Percentiles rank a stretch among this genome's conserved stretches.
Conservation (phyloP, 768 basidiomycete species). For the Mycena maculata region DNA sequence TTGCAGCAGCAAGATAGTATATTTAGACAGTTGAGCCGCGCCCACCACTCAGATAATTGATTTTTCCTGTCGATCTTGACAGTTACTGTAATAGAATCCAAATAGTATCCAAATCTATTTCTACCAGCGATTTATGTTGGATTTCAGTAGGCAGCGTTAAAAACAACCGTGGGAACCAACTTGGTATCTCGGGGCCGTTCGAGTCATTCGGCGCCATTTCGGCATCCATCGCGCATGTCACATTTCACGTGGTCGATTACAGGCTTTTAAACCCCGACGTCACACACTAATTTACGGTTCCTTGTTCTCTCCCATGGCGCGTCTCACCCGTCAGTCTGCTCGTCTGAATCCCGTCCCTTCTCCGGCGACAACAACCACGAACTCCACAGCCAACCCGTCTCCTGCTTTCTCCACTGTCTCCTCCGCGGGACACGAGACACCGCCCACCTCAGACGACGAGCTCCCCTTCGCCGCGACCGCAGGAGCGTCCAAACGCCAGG, state of each 20-base stretch:
- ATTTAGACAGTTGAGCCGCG: slow-evolving; percentile 46
- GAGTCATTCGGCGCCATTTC: too few species aligned
- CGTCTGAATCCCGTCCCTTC: slow-evolving; percentile 19
- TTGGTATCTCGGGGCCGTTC: too few species aligned
- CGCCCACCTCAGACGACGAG: slow-evolving; percentile 32
- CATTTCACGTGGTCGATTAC: background rate
- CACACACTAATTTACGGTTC: too few species aligned
- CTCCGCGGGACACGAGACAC: slow-evolving; percentile 31
- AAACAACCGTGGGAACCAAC: too few species aligned
- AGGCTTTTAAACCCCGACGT: too few species aligned
- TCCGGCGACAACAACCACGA: slow-evolving; percentile 29
- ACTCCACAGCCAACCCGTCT: slow-evolving; percentile 35
- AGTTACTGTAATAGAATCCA: too few species aligned
- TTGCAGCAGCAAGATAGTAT: slow-evolving; percentile 52
- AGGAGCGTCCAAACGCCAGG: slow-evolving; percentile 33
- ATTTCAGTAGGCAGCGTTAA: too few species aligned
- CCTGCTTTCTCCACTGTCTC: slow-evolving; percentile 36
- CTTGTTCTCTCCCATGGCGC: slow-evolving; percentile 29
- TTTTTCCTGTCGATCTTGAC: background rate
- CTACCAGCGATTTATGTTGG: too few species aligned
- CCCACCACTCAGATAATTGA: background rate
- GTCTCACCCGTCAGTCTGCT: slow-evolving; percentile 32
- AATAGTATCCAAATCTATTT: too few species aligned
- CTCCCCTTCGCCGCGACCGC: slow-evolving; percentile 18
- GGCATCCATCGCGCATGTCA: too few species aligned